Conservation (phyloP, 2,329 filamentous ascomycete genomes). For the Aspergillus floridensis region DNA sequence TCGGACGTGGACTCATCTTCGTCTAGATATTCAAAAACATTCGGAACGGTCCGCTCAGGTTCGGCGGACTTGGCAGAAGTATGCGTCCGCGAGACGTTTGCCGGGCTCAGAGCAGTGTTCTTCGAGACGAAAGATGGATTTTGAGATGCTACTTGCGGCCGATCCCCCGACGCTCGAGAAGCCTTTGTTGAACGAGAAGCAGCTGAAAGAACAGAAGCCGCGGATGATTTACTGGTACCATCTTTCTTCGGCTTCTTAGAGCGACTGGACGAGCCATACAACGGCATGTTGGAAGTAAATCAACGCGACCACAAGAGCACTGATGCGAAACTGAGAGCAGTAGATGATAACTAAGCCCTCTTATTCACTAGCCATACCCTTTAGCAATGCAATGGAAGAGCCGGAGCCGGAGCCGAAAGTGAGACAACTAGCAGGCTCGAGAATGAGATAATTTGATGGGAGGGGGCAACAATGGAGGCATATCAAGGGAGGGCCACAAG, state of each 20-base stretch:
- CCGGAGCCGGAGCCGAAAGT: conserved; percentile 9
- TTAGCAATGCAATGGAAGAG: neutral
- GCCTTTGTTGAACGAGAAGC: conserved; percentile 21
- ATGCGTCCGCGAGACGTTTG: conserved; percentile 18
- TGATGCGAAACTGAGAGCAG: conserved; percentile 2
- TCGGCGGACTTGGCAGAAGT: conserved; percentile 16
- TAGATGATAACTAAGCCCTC: neutral
- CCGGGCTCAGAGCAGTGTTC: conserved; percentile 14
- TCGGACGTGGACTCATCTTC: conserved; percentile 22
- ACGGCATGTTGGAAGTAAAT: conserved; percentile 28
- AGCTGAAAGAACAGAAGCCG: conserved; percentile 23
- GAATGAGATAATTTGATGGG: conserved; percentile 3
- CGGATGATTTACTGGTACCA: conserved; percentile 25
- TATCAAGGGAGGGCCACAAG: conserved; percentile 18
- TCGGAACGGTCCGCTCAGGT: conserved; percentile 25
- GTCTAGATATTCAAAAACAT: conserved; percentile 43
- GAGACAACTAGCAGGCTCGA: neutral
- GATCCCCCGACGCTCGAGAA: conserved; percentile 19
- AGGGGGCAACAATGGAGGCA: conserved; percentile 14
- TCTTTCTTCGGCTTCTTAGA: conserved; percentile 31
- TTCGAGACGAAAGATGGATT: conserved; percentile 12
- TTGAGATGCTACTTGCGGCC: conserved; percentile 15
- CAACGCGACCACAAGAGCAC: conserved; percentile 11
- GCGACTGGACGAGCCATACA: conserved; percentile 24
- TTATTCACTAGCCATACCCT: conserved; percentile 10